Percentiles rank a stretch among this genome's conserved stretches.
These are phyloP conservation scores for Saccharomycopsis sp. DNA, from an alignment of 805 yeast genomes.

Conservation along the genomic window DNA sequence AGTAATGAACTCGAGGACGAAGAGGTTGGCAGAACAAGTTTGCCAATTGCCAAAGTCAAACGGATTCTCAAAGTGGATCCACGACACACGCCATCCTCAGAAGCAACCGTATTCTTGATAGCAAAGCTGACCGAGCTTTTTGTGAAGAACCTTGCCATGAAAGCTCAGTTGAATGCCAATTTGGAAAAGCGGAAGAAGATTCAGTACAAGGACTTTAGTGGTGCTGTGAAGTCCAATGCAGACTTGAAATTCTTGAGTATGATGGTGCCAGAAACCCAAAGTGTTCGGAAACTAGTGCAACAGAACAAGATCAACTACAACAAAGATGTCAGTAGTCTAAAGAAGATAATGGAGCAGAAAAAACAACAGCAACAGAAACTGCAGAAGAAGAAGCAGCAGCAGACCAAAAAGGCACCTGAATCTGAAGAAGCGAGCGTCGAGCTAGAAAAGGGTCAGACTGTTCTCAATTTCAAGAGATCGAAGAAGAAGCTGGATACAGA, in stretches of 20 bases:
- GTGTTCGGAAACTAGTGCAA: slow-evolving; percentile 39
- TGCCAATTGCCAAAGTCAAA: slow-evolving; percentile 64
- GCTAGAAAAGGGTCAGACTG: slow-evolving; percentile 36
- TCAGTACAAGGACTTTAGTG: slow-evolving; percentile 61
- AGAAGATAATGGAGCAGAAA: neutral
- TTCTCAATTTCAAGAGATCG: slow-evolving; percentile 26
- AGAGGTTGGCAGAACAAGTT: slow-evolving; percentile 28
- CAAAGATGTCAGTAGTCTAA: slow-evolving; percentile 4
- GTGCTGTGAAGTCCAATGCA: slow-evolving; percentile 51
- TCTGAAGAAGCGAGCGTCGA: slow-evolving; percentile 1
- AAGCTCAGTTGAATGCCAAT: slow-evolving; percentile 57
- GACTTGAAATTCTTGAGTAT: slow-evolving; percentile 55
- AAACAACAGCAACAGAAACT: neutral
- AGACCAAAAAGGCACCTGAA: slow-evolving; percentile 7
- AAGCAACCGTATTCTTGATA: slow-evolving; percentile 62
- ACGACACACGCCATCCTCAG: slow-evolving; percentile 57
- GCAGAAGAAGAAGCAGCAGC: slow-evolving; percentile 4
- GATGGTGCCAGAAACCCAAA: slow-evolving; percentile 55
- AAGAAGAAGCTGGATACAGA: slow-evolving; percentile 3
- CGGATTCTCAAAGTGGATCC: slow-evolving; percentile 70
- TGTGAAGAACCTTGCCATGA: slow-evolving; percentile 59
- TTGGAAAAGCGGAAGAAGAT: slow-evolving; percentile 59
- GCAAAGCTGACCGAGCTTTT: slow-evolving; percentile 75
- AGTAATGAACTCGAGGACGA: slow-evolving; percentile 26
- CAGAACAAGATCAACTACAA: slow-evolving; percentile 31